Evolutionary conservation across 257 asterid species (phyloP).

Genomic region (Solanum appendiculatum): DNA sequence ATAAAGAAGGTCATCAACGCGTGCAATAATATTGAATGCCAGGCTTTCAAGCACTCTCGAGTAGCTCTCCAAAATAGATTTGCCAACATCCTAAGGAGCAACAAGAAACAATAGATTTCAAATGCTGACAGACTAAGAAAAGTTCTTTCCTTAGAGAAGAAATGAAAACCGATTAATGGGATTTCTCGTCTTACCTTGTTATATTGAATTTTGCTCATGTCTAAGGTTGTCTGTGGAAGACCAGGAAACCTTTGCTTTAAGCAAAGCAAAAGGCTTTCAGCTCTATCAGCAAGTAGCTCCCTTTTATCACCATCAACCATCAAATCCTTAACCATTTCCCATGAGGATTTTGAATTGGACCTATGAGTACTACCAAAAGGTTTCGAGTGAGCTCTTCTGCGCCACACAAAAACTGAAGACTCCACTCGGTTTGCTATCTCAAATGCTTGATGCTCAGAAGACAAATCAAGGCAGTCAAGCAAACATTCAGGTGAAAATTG

Average conservation of each 20-base stretch:
- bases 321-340: slow-evolving; percentile 76
- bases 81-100: slow-evolving; percentile 61
- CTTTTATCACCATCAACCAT: slow-evolving; percentile 50
- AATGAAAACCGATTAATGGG: background rate
- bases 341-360: slow-evolving; percentile 58
- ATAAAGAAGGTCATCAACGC: slow-evolving; percentile 58
- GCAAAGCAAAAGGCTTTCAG: slow-evolving; percentile 62
- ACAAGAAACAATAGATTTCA: background rate
- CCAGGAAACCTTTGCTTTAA: slow-evolving; percentile 66
- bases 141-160: background rate
- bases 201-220: slow-evolving; percentile 68
- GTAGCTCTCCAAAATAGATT: slow-evolving; percentile 73
- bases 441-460: slow-evolving; percentile 70
- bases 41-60: slow-evolving; percentile 79
- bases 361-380: slow-evolving; percentile 21
- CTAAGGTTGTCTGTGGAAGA: slow-evolving; percentile 71
- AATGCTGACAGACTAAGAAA: background rate
- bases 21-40: slow-evolving; percentile 70
- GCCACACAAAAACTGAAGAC: slow-evolving; percentile 52
- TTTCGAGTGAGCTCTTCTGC: slow-evolving; percentile 34
- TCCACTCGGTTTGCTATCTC: slow-evolving; percentile 74
- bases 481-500: slow-evolving; percentile 65
- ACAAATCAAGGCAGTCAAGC: slow-evolving; percentile 65
- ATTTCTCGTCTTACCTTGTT: slow-evolving; percentile 44
- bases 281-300: slow-evolving; percentile 52